A percentile compares a stretch with the other conserved stretches of the same genome.
Evolutionary conservation across 805 yeast genomes (phyloP).

Genomic region (Hanseniaspora clermontiae): DNA sequence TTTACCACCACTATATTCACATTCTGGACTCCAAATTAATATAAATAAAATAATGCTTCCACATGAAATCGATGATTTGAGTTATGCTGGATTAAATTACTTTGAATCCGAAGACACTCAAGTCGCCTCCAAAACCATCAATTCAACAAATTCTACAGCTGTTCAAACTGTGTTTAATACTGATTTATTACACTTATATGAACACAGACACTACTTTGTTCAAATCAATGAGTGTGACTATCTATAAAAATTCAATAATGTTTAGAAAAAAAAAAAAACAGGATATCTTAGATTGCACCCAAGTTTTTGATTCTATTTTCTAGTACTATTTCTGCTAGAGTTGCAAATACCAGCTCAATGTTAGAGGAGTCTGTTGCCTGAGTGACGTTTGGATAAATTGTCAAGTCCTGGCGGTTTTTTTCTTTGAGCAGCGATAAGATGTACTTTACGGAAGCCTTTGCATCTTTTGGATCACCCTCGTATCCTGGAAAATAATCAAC

Average conservation of each 20-base stretch:
- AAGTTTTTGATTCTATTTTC: conserved; percentile 66
- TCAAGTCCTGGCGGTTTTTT: conserved; percentile 68
- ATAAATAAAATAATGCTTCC: conserved; percentile 31
- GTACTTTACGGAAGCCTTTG: conserved; percentile 73
- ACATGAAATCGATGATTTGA: conserved; percentile 22
- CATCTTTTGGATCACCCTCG: conserved; percentile 77
- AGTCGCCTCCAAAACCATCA: background rate
- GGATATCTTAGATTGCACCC: conserved; percentile 40
- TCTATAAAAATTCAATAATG: background rate
- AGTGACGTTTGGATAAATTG: conserved; percentile 80
- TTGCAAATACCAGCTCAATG: conserved; percentile 73
- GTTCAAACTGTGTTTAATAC: background rate
- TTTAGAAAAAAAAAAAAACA: background rate
- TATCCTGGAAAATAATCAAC: conserved; percentile 81
- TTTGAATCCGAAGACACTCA: background rate
- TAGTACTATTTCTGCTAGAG: conserved; percentile 66
- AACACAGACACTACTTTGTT: conserved; percentile 31
- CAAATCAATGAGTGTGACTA: conserved; percentile 26
- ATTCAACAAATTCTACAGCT: background rate
- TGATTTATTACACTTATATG: conserved; percentile 26
- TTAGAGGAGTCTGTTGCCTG: conserved; percentile 91
- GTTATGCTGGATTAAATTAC: conserved; percentile 19
- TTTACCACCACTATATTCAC: conserved; percentile 43
- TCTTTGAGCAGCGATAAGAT: conserved; percentile 82
- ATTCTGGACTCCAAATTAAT: conserved; percentile 41